Conservation (phyloP, 805 yeast species). For the Wickerhamomyces pijperi region DNA sequence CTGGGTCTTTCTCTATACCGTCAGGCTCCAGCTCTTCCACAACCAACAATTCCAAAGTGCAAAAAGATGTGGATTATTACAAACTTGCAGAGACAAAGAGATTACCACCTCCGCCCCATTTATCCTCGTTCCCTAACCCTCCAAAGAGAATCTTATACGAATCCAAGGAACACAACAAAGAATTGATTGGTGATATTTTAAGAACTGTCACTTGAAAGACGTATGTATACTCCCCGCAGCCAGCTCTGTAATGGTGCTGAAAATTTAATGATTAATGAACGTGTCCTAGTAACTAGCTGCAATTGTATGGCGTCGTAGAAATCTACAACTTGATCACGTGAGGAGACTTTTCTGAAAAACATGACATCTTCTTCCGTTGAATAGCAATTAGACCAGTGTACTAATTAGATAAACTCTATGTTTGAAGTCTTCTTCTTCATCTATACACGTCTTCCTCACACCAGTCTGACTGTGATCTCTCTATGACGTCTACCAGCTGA, state of each 20-base stretch:
- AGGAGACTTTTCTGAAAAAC: too few relatives aligned
- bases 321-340: neutral
- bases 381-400: too few relatives aligned
- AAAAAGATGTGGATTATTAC: slow-evolving; percentile 7
- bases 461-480: too few relatives aligned
- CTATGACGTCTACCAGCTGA: too few relatives aligned
- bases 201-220: slow-evolving; percentile 10
- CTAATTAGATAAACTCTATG: too few relatives aligned
- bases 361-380: too few relatives aligned
- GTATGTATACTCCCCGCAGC: neutral
- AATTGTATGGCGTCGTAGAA: neutral
- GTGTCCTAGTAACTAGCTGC: too few relatives aligned
- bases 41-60: neutral
- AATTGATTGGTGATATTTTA: slow-evolving; percentile 12
- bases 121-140: slow-evolving; percentile 14
- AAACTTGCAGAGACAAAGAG: slow-evolving; percentile 10
- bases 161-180: slow-evolving; percentile 3
- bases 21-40: neutral
- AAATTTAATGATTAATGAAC: too few relatives aligned
- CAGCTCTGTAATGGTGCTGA: neutral
- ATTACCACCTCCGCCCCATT: slow-evolving; percentile 18
- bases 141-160: slow-evolving; percentile 16
- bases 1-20: slow-evolving; percentile 16
- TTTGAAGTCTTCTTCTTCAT: too few relatives aligned
- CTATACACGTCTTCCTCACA: too few relatives aligned